These are phyloP conservation scores for Lotmaria passim DNA, from an alignment of 208 protist species.

Conservation along the genomic window DNA sequence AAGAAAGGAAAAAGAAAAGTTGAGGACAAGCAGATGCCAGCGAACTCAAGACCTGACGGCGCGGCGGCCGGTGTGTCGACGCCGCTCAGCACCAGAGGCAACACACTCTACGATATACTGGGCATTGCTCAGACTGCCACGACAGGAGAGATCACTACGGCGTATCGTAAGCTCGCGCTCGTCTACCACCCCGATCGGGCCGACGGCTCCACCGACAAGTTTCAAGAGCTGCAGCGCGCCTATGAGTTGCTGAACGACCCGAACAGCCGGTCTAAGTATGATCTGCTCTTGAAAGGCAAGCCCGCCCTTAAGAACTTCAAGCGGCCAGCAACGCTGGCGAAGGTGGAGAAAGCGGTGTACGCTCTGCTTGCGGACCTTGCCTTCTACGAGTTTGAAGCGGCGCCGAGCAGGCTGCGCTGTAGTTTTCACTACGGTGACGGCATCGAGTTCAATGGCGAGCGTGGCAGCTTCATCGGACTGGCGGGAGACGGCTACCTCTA, in stretches of 20 bases:
- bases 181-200: conserved; percentile 85
- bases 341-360: conserved; percentile 45
- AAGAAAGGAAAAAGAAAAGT: no score
- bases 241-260: conserved; percentile 96
- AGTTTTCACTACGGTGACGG: conserved; percentile 81
- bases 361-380: conserved; percentile 66
- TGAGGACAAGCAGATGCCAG: no score
- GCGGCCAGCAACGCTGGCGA: conserved; percentile 49
- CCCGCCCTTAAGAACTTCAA: conserved; percentile 52
- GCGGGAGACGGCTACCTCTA: conserved; percentile 77
- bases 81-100: neutral
- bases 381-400: conserved; percentile 83
- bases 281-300: conserved; percentile 56
- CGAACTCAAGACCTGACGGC: neutral
- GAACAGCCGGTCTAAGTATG: conserved; percentile 94
- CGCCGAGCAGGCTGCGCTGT: conserved; percentile 60
- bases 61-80: neutral
- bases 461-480: conserved; percentile 80
- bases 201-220: conserved; percentile 69
- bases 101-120: conserved; percentile 77
- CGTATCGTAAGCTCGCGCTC: conserved; percentile 85
- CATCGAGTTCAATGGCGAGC: conserved; percentile 54
- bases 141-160: conserved; percentile 76
- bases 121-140: conserved; percentile 69
- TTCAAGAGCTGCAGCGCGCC: conserved; percentile 91